Base-by-base conservation (phyloP, 139 green algal genomes). In the Micromonas pusilla region DNA sequence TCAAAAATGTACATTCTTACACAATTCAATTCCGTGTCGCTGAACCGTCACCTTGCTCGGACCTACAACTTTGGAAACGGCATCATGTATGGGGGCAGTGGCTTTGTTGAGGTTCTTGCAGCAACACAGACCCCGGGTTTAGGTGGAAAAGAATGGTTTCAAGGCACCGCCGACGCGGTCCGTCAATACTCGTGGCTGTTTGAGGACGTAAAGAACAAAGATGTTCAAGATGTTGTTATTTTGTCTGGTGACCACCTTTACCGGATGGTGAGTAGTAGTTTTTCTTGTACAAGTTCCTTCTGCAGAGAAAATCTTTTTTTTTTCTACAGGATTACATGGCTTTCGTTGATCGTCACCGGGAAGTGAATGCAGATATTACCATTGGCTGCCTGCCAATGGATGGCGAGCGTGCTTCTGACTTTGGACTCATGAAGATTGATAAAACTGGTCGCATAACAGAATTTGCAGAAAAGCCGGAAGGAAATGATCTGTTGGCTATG, bases 1-100 rank as follows among this genome's bases (percentile, higher is more conserved):
- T 91, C 76, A 83, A 99, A 99, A 85, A 94, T 99, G 79, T 98
- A 97, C 90, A 95, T 98, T 81, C 83, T 98, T 26, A 98, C 93
- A 2, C 91, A 94, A 80, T 88, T 96, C 88, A 99, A 99, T 89
- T 97, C 90, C 78, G 96, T 91, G 37, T 97, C 90, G 16, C 87
- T 99, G n/a, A 99, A 99, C 89, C 86, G 95, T 33, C 95, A 99
- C 83, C 80, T 99, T 70, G 88, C 88, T 2, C 87, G 90, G 34
- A 96, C 96, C 2, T 99, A 99, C 91, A 99, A 98, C 85, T 87
- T 97, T 87, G 92, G 93, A 83, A 89, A 82, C 36, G 78, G 80
- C 33, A 78, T 84, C 62, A 80, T 76, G 53, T 82, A 84, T 60
- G 80, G 77, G 20, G 60, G 70, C 6, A 78, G 79, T 52, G 85